phyloP scores from a whole-genome alignment of 2,329 filamentous ascomycete genomes.

The Ophiostoma sp. region DNA sequence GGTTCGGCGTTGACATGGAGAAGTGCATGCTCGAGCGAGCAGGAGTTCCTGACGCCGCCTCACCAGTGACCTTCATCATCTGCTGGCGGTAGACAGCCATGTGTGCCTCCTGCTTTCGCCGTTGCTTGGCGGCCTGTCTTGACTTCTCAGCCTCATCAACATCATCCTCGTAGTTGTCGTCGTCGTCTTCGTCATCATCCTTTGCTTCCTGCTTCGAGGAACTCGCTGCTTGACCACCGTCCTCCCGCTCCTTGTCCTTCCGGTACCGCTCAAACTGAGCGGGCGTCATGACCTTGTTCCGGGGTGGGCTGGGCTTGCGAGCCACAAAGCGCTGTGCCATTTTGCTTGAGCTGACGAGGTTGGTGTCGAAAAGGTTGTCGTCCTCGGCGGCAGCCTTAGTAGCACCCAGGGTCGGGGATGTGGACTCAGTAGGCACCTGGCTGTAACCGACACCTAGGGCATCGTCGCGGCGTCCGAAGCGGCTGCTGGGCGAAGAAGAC shows the following conservation, averaged over 20 bases:
- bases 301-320: slow-evolving; percentile 44
- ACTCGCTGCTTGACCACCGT: slow-evolving; percentile 43
- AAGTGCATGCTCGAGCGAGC: slow-evolving; percentile 57
- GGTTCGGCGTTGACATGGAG: slow-evolving; percentile 64
- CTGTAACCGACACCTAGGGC: slow-evolving; percentile 34
- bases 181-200: slow-evolving; percentile 63
- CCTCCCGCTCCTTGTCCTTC: slow-evolving; percentile 68
- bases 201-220: slow-evolving; percentile 49
- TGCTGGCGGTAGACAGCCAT: slow-evolving; percentile 87
- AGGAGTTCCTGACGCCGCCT: slow-evolving; percentile 52
- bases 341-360: slow-evolving; percentile 42
- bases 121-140: slow-evolving; percentile 70
- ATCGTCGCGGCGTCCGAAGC: slow-evolving; percentile 46
- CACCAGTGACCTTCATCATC: slow-evolving; percentile 95
- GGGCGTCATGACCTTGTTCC: slow-evolving; percentile 84
- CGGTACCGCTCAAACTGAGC: slow-evolving; percentile 82
- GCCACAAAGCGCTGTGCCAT: slow-evolving; percentile 40
- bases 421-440: slow-evolving; percentile 37
- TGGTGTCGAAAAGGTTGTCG: slow-evolving; percentile 58
- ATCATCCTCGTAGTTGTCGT: slow-evolving; percentile 68
- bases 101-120: slow-evolving; percentile 85
- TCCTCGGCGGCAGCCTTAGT: slow-evolving; percentile 49
- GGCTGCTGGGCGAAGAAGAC: slow-evolving; percentile 28
- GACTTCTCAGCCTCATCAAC: slow-evolving; percentile 79
- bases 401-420: slow-evolving; percentile 36